A percentile compares a stretch with the other conserved stretches of the same genome.
phyloP scores from a whole-genome alignment of 306 rosid species.

The Lablab purpureus region DNA sequence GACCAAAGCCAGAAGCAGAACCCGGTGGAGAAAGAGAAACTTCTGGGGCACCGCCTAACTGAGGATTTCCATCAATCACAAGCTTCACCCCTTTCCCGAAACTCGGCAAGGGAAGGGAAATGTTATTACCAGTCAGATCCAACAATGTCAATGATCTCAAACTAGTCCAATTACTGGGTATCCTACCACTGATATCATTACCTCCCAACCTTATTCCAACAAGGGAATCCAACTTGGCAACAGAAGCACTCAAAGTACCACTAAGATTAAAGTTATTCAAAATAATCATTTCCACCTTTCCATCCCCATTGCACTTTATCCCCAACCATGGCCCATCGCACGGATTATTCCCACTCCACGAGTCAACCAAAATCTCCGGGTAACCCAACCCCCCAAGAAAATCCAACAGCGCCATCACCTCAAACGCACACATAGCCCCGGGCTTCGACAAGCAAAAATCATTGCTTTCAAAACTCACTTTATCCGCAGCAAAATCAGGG shows the following conservation, averaged over 20 bases:
- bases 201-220: slow-evolving; percentile 57
- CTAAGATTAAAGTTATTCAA: slow-evolving; percentile 60
- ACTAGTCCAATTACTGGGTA: slow-evolving; percentile 72
- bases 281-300: slow-evolving; percentile 63
- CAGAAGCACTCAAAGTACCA: slow-evolving; percentile 74
- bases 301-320: slow-evolving; percentile 55
- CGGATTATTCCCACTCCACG: slow-evolving; percentile 78
- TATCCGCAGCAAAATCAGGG: slow-evolving; percentile 60
- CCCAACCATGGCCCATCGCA: slow-evolving; percentile 78
- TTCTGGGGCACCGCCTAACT: background rate
- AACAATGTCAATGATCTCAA: slow-evolving; percentile 60
- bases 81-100: slow-evolving; percentile 32
- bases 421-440: slow-evolving; percentile 62
- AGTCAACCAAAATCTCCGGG: slow-evolving; percentile 55
- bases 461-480: slow-evolving; percentile 43
- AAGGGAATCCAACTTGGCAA: slow-evolving; percentile 67
- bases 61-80: slow-evolving; percentile 41
- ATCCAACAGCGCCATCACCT: slow-evolving; percentile 69
- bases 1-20: no score
- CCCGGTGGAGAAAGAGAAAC: background rate
- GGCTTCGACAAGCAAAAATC: slow-evolving; percentile 57
- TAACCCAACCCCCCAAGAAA: slow-evolving; percentile 67
- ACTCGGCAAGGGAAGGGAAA: slow-evolving; percentile 71
- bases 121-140: slow-evolving; percentile 73
- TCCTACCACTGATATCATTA: slow-evolving; percentile 61